A percentile compares a stretch with the other conserved stretches of the same genome.
Evolutionary conservation across 2,329 filamentous ascomycete species (phyloP).

Genomic region (Zymoseptoria passerinii): DNA sequence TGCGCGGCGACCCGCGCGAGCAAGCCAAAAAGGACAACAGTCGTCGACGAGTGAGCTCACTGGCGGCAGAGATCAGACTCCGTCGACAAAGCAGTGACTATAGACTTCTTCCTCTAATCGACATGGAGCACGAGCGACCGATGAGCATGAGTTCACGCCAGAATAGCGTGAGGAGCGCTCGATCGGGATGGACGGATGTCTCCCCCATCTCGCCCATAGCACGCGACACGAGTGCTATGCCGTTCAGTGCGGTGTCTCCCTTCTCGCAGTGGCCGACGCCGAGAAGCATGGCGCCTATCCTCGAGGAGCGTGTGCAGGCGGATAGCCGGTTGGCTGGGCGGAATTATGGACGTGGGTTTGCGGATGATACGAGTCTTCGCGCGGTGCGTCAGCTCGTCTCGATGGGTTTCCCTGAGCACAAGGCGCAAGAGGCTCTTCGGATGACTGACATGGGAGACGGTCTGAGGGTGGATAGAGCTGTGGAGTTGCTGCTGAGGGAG

Average conservation of each 20-base stretch:
- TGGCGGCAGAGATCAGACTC: conserved; percentile 37
- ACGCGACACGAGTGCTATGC: not conserved
- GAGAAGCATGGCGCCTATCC: conserved; percentile 23
- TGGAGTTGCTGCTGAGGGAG: conserved; percentile 45
- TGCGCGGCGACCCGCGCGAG: conserved; percentile 30
- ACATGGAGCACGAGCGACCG: conserved; percentile 30
- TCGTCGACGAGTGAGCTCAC: conserved; percentile 35
- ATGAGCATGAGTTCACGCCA: conserved; percentile 26
- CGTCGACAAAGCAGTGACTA: conserved; percentile 31
- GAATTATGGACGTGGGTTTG: conserved; percentile 7
- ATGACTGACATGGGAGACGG: conserved; percentile 54
- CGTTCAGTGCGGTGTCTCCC: not conserved
- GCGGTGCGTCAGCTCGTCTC: conserved; percentile 51
- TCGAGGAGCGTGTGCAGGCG: conserved; percentile 19
- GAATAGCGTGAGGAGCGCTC: conserved; percentile 8
- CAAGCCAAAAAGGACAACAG: conserved; percentile 31
- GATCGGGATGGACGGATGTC: conserved; percentile 18
- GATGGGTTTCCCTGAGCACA: conserved; percentile 49
- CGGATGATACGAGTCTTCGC: conserved; percentile 42
- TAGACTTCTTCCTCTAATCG: conserved; percentile 31
- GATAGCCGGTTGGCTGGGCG: conserved; percentile 16
- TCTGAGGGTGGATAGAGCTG: conserved; percentile 49
- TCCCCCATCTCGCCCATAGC: not conserved
- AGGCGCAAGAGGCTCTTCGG: conserved; percentile 50
- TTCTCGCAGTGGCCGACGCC: conserved; percentile 6